Conservation (phyloP, 345 rosid genomes). For the Eucalyptus marginata region DNA sequence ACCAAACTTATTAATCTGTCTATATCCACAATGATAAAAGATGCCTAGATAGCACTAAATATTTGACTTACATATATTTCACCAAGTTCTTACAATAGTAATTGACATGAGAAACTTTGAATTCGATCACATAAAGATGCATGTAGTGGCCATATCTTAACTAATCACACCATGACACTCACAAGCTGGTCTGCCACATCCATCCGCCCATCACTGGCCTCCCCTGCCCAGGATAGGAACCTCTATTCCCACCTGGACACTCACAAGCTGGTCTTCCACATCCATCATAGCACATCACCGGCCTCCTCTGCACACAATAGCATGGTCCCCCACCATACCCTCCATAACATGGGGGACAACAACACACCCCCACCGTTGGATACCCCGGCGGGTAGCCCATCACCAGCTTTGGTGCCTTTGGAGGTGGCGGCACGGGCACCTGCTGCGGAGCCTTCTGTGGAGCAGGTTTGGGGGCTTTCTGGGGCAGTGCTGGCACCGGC, state of each 20-base stretch:
- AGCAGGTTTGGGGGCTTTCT: neutral
- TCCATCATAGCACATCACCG: neutral
- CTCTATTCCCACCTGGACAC: neutral
- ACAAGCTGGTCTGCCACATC: conserved; percentile 11
- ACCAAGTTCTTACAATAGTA: neutral
- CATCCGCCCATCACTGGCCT: neutral
- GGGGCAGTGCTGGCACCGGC: neutral
- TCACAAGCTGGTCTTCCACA: neutral
- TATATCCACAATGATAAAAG: neutral
- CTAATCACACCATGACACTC: conserved; percentile 35
- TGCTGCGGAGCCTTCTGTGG: neutral
- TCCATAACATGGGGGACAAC: neutral
- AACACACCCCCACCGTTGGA: neutral
- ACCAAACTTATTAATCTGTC: neutral
- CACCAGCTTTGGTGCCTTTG: neutral
- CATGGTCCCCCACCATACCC: neutral
- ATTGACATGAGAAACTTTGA: neutral
- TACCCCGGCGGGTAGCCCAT: neutral
- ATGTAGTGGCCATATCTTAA: conserved; percentile 40
- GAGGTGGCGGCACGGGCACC: neutral
- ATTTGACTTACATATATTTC: neutral
- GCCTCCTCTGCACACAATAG: neutral
- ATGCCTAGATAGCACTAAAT: neutral
- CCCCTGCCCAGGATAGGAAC: neutral
- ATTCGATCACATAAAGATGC: conserved; percentile 31